Evolutionary conservation across 1,139 yeast genomes (phyloP).

Genomic region (Blastobotrys raffinosifermentans): DNA sequence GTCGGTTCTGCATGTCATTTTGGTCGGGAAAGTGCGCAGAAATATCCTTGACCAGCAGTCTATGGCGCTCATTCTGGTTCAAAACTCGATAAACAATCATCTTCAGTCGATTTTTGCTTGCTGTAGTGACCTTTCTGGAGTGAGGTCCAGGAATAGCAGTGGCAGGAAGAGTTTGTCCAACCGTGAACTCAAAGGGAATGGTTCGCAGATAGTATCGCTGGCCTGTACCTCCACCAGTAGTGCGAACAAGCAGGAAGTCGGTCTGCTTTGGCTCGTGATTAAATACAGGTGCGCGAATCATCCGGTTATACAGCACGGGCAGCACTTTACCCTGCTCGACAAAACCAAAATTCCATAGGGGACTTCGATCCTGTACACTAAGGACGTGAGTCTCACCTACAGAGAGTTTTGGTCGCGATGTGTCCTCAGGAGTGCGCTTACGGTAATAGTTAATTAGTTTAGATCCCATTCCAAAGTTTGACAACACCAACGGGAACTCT

Average conservation of each 20-base stretch:
- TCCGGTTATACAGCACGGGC: slow-evolving; percentile 87
- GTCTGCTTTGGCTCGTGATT: slow-evolving; percentile 74
- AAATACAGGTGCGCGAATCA: slow-evolving; percentile 90
- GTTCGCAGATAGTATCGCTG: slow-evolving; percentile 58
- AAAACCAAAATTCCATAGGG: slow-evolving; percentile 98
- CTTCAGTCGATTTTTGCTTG: slow-evolving; percentile 81
- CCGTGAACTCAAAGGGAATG: slow-evolving; percentile 69
- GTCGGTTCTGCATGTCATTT: slow-evolving; percentile 95
- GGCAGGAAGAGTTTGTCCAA: slow-evolving; percentile 92
- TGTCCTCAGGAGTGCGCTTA: slow-evolving; percentile 75
- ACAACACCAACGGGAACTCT: slow-evolving; percentile 75
- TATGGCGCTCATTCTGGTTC: slow-evolving; percentile 65
- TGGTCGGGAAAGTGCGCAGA: slow-evolving; percentile 94
- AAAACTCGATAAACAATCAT: slow-evolving; percentile 91
- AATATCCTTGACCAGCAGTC: slow-evolving; percentile 82
- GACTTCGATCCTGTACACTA: slow-evolving; percentile 92
- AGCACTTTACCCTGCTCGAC: slow-evolving; percentile 93
- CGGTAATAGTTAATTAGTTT: slow-evolving; percentile 90
- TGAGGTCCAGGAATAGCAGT: slow-evolving; percentile 97
- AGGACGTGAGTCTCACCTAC: slow-evolving; percentile 94
- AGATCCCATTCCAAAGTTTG: slow-evolving; percentile 94
- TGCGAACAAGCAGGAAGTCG: slow-evolving; percentile 74
- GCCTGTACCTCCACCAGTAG: slow-evolving; percentile 59
- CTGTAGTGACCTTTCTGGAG: slow-evolving; percentile 90
- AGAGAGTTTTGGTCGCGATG: slow-evolving; percentile 77